phyloP scores from a whole-genome alignment of 2,329 filamentous ascomycete genomes.

The Arthrobotrys pseudoclavata region DNA sequence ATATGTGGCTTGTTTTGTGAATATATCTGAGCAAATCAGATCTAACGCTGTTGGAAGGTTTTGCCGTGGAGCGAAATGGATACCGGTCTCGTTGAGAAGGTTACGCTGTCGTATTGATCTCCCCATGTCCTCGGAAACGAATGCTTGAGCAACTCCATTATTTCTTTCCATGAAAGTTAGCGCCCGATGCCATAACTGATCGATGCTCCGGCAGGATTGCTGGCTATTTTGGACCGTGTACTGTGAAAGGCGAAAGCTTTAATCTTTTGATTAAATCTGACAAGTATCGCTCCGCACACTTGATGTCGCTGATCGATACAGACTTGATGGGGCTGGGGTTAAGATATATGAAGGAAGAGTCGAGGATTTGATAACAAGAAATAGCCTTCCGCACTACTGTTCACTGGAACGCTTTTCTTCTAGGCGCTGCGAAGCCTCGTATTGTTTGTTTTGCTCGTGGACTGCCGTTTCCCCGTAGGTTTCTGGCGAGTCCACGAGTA shows the following conservation, averaged over 20 bases:
- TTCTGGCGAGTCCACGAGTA: conserved; percentile 1
- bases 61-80: background rate
- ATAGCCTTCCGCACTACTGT: background rate
- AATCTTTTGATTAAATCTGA: background rate
- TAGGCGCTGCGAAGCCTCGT: background rate
- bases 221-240: no score
- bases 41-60: background rate
- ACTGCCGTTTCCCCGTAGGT: background rate
- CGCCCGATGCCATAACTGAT: conserved; percentile 9
- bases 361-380: conserved; percentile 2
- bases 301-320: background rate
- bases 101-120: background rate
- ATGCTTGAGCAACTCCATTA: no score
- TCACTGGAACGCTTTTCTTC: background rate
- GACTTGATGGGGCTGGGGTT: no score
- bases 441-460: background rate
- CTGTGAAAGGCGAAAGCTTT: background rate
- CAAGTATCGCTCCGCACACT: background rate
- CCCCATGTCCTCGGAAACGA: background rate
- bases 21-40: background rate
- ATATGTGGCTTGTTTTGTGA: background rate
- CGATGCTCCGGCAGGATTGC: no score
- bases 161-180: background rate
- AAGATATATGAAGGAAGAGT: background rate
- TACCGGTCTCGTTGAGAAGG: background rate